These are phyloP conservation scores for Geotrichum siamense DNA, from an alignment of 1,139 yeast genomes.

Conservation along the genomic window DNA sequence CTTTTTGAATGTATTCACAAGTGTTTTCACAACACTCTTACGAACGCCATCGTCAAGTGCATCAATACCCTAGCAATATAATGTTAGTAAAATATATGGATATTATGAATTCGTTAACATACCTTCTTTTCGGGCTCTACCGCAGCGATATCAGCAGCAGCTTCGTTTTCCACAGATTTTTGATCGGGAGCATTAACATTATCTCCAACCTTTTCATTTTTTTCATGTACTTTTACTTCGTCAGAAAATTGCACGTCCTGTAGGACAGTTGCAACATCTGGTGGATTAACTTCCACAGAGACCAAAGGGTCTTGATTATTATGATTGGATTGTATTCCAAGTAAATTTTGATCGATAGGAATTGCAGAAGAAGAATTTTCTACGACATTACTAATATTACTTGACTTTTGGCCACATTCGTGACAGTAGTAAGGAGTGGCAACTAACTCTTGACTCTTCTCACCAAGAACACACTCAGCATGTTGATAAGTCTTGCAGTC, in stretches of 20 bases:
- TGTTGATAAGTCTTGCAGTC: conserved; percentile 82
- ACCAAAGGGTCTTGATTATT: too few species aligned
- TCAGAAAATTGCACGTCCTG: too few species aligned
- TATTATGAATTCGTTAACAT: too few species aligned
- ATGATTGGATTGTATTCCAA: too few species aligned
- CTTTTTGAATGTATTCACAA: conserved; percentile 34
- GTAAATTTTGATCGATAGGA: too few species aligned
- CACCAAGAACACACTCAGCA: conserved; percentile 59
- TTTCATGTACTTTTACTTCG: too few species aligned
- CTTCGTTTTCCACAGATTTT: not conserved
- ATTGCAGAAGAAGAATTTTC: not conserved
- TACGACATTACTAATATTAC: not conserved
- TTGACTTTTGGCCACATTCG: conserved; percentile 40
- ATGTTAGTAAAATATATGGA: not conserved
- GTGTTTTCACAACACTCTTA: conserved; percentile 38
- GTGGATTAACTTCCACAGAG: too few species aligned
- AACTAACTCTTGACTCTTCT: conserved; percentile 35
- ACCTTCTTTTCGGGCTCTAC: too few species aligned
- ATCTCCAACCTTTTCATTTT: too few species aligned
- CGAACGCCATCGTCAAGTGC: conserved; percentile 30
- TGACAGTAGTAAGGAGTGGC: conserved; percentile 48
- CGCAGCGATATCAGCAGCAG: too few species aligned
- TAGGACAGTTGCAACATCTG: too few species aligned
- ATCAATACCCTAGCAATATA: conserved; percentile 3
- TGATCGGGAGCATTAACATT: not conserved